A percentile compares a stretch with the other conserved stretches of the same genome.
Evolutionary conservation across 805 yeast genomes (phyloP).

Genomic region (Teunomyces aglyptinius): DNA sequence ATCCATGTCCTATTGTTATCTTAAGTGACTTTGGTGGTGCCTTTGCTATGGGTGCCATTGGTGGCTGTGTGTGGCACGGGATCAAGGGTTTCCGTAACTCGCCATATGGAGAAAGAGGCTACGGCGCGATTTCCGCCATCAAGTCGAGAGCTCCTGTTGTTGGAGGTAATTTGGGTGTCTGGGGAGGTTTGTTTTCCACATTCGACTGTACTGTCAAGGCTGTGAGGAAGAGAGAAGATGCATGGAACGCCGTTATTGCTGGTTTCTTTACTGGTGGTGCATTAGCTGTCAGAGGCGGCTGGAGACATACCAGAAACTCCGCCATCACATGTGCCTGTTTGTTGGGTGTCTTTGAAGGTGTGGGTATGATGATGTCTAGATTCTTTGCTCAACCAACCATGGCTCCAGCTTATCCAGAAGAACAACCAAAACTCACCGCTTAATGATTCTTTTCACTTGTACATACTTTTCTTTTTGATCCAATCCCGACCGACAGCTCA

Average conservation of each 20-base stretch:
- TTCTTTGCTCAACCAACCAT: conserved; percentile 71
- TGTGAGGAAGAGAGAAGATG: conserved; percentile 95
- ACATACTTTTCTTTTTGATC: conserved; percentile 1
- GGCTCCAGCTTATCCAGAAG: conserved; percentile 47
- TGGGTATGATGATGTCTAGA: conserved; percentile 93
- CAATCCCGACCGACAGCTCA: neutral
- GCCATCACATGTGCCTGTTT: conserved; percentile 98
- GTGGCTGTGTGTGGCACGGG: conserved; percentile 99
- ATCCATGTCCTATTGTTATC: conserved; percentile 97
- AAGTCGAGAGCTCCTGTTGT: conserved; percentile 97
- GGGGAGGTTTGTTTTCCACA: conserved; percentile 98
- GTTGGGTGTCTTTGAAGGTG: conserved; percentile 96
- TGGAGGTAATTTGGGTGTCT: conserved; percentile 98
- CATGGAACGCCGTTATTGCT: conserved; percentile 96
- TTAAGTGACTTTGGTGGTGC: conserved; percentile 98
- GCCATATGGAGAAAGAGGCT: conserved; percentile 92
- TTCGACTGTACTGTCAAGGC: conserved; percentile 96
- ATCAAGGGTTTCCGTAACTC: conserved; percentile 98
- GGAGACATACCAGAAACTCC: conserved; percentile 93
- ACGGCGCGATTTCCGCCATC: conserved; percentile 86
- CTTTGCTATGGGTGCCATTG: conserved; percentile 97
- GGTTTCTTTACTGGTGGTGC: conserved; percentile 99
- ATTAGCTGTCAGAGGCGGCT: conserved; percentile 96
- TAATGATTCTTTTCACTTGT: conserved; percentile 12
- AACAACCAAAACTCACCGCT: conserved; percentile 37